Conservation (phyloP, 768 basidiomycete genomes). For the Boletellus sp. region DNA sequence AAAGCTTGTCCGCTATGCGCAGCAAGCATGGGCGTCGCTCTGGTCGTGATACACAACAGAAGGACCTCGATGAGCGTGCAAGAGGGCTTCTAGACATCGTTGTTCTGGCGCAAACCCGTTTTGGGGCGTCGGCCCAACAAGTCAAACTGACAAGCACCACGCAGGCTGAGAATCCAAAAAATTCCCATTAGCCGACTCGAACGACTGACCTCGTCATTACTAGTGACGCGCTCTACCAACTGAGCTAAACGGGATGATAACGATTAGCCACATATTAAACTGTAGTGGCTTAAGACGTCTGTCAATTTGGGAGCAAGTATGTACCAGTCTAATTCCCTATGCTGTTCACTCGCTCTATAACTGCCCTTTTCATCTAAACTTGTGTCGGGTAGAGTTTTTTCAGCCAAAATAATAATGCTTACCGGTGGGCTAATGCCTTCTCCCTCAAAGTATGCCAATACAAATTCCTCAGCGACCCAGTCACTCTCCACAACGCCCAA, state of each 20-base stretch:
- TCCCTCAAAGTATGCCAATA: slow-evolving; percentile 72
- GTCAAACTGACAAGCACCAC: no score
- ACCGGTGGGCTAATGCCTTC: slow-evolving; percentile 70
- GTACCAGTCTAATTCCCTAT: slow-evolving; percentile 15
- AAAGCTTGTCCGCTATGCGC: not conserved
- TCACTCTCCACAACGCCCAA: slow-evolving; percentile 67
- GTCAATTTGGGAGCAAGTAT: not conserved
- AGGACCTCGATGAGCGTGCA: slow-evolving; percentile 4
- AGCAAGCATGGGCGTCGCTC: not conserved
- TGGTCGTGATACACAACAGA: slow-evolving; percentile 3
- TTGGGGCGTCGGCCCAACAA: no score
- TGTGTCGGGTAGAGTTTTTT: not conserved
- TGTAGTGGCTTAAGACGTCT: not conserved
- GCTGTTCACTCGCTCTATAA: slow-evolving; percentile 21
- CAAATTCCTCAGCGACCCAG: slow-evolving; percentile 73
- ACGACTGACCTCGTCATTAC: slow-evolving; percentile 70
- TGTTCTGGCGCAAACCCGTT: not conserved
- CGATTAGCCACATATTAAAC: no score
- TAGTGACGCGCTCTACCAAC: slow-evolving; percentile 66
- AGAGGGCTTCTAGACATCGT: slow-evolving; percentile 14
- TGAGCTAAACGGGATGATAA: slow-evolving; percentile 35
- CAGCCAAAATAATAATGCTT: slow-evolving; percentile 24
- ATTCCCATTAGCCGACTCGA: slow-evolving; percentile 53
- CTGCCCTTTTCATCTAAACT: slow-evolving; percentile 29
- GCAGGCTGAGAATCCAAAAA: slow-evolving; percentile 6